A percentile compares a stretch with the other conserved stretches of the same genome.
These are phyloP conservation scores for Chloris gayana DNA, from an alignment of 176 grass and related monocot genomes.

Conservation along the genomic window DNA sequence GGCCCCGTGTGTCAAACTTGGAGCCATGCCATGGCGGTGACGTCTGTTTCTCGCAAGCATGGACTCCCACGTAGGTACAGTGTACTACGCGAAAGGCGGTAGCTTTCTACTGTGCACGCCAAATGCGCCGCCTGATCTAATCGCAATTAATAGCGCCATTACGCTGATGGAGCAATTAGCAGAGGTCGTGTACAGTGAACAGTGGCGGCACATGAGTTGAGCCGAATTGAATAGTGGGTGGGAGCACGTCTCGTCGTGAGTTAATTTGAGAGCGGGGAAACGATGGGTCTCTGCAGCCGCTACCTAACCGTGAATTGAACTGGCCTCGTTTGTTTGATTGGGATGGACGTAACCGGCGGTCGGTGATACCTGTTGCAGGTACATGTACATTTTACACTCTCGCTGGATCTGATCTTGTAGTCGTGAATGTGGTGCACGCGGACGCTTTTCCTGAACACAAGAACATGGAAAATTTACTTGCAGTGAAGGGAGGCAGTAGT, in stretches of 20 bases:
- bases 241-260: background rate
- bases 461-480: too few relatives aligned
- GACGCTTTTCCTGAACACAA: too few relatives aligned
- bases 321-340: background rate
- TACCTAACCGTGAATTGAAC: background rate
- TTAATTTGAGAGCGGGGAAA: background rate
- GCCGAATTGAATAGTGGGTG: background rate
- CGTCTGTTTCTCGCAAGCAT: background rate
- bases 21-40: background rate
- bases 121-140: background rate
- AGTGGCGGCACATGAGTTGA: too few relatives aligned
- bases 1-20: too few relatives aligned
- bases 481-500: too few relatives aligned
- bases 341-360: background rate
- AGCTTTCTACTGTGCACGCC: background rate
- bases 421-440: too few relatives aligned
- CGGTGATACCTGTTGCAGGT: background rate
- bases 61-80: background rate
- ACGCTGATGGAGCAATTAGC: too few relatives aligned
- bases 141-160: too few relatives aligned
- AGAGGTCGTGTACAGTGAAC: too few relatives aligned
- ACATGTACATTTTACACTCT: too few relatives aligned
- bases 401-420: too few relatives aligned
- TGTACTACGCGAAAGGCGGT: background rate
- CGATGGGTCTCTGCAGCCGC: background rate